Evolutionary conservation across 2,329 filamentous ascomycete species (phyloP), one percentile per base, ranked within the genome.

Genomic region (Sporothrix brunneoviolacea): DNA sequence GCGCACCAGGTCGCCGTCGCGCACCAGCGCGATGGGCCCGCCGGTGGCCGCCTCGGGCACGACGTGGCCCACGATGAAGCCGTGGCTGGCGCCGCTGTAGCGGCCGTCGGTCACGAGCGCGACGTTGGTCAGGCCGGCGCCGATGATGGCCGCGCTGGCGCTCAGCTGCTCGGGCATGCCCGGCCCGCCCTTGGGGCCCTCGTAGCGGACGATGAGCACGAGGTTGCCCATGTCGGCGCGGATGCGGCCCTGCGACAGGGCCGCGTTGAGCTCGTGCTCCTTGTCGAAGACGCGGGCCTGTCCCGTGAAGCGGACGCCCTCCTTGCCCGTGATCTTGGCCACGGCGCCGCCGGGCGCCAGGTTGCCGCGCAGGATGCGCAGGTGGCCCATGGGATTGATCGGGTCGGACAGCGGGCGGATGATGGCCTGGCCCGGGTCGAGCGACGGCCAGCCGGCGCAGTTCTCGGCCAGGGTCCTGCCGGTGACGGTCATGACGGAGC

Each of bases 121-220:
- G 8, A 96, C 80, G 61, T 95, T 95, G 47, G 75, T 88, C 47
- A 97, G 73, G 12, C 86, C 86, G 0, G 91, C 91, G 43, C 91
- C 91, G 86, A 95, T 95, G 58, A 97, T 88, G 16, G 91, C 88
- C 0, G 90, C 90, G 52, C 81, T 86, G 10, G 91, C 88, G 64
- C 86, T 89, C 39, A 97, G 77, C 68, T 95, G 90, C 69, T 97
- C 91, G 2, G 91, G 91, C 91, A 97, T 97, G 38, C 91, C 91
- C 0, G 91, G 91, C 0, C 91, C 91, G 55, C 91, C 91, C 64
- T 88, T 91, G 12, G 91, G 91, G 0, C 91, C 91, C 65, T 97
- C 91, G 65, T 96, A 96, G 19, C 91, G 84, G 48, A 97, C 90
- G 28, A 96, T 82, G 24, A 96, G 73, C 18, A 96, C 91, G 13